These are phyloP conservation scores for Termitomyces sp. DNA, from an alignment of 768 basidiomycete genomes.

Conservation along the genomic window DNA sequence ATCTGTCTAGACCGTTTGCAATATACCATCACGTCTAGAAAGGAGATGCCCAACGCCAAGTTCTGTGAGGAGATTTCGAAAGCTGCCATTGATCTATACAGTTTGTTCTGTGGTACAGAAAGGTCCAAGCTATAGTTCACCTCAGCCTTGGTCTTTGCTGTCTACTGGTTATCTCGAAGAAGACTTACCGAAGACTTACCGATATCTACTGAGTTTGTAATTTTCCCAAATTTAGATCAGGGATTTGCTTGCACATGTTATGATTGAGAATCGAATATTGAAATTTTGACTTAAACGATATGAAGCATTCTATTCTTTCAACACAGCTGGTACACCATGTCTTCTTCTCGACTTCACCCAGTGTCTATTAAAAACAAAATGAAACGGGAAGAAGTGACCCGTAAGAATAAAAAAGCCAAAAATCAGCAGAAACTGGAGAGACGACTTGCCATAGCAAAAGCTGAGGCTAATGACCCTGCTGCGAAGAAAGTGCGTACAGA, in stretches of 20 bases:
- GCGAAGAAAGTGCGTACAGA: constrained; percentile 62
- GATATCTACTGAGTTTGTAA: neutral
- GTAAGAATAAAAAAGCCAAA: constrained; percentile 74
- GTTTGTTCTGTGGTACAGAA: constrained; percentile 36
- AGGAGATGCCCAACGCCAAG: constrained; percentile 71
- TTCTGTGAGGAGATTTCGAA: constrained; percentile 66
- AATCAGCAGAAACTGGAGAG: constrained; percentile 76
- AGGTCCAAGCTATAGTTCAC: constrained; percentile 25
- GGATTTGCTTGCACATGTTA: constrained; percentile 7
- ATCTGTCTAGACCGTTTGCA: constrained; percentile 59
- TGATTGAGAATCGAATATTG: neutral
- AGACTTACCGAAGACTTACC: neutral
- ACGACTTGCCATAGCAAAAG: constrained; percentile 71
- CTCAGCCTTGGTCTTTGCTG: neutral
- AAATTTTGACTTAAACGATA: neutral
- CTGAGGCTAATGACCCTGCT: constrained; percentile 69
- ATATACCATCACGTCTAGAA: constrained; percentile 84
- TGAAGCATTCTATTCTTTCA: no score
- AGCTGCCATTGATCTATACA: constrained; percentile 62
- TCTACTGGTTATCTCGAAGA: neutral
- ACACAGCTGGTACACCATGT: constrained; percentile 31
- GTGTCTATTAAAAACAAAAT: constrained; percentile 81
- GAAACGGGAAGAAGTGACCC: constrained; percentile 74
- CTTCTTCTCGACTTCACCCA: constrained; percentile 51
- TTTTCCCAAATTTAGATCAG: neutral